Evolutionary conservation across 1,139 yeast genomes (phyloP).

Genomic region (Hansenula sp.): DNA sequence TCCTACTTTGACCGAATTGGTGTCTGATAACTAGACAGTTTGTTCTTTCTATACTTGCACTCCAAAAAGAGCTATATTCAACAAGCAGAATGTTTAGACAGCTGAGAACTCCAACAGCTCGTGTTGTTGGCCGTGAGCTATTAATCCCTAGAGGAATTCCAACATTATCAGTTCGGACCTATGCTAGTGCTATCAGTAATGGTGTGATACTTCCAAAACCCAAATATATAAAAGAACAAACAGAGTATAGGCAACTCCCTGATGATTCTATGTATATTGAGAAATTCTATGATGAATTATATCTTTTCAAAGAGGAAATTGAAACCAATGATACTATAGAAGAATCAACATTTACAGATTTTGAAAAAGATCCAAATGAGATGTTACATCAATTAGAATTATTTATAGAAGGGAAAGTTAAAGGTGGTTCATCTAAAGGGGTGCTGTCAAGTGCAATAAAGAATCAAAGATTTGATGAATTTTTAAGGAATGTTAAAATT

Average conservation of each 20-base stretch:
- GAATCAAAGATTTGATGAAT: constrained; percentile 30
- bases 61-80: too few species aligned
- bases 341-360: constrained; percentile 25
- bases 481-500: constrained; percentile 33
- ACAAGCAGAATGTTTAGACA: too few species aligned
- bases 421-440: too few species aligned
- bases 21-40: too few species aligned
- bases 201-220: constrained; percentile 16
- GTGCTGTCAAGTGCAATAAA: constrained; percentile 9
- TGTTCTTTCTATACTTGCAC: too few species aligned
- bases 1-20: too few species aligned
- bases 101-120: too few species aligned
- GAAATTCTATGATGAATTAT: constrained; percentile 36
- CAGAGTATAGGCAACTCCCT: constrained; percentile 38
- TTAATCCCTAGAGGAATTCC: too few species aligned
- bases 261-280: constrained; percentile 44
- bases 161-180: too few species aligned
- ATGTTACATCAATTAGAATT: constrained; percentile 22
- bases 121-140: too few species aligned
- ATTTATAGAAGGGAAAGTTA: constrained; percentile 24
- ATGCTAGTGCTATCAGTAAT: constrained; percentile 7
- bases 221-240: constrained; percentile 19
- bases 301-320: constrained; percentile 27
- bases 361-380: constrained; percentile 24
- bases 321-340: constrained; percentile 23